Evolutionary conservation across 2,329 filamentous ascomycete species (phyloP), one percentile per base, ranked within the genome.

Genomic region (Colletotrichum eremochloae): DNA sequence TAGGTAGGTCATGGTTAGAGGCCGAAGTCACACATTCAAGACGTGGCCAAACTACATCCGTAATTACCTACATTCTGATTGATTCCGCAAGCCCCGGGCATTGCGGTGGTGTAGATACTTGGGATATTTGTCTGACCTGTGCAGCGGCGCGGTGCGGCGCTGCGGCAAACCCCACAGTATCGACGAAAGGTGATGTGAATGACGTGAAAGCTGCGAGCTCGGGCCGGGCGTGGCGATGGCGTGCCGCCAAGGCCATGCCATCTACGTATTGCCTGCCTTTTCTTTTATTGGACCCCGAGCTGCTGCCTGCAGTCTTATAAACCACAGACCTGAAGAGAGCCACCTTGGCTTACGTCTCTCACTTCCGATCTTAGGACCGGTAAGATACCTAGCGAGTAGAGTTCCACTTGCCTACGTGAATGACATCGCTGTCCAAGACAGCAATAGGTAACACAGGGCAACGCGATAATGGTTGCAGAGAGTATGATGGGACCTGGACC

Each of bases 81-180:
- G 33, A n/a, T 36, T n/a, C 44, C 12, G 33, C 33, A 56, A 57
- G 14, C 36, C 44, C 33, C 46, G 46, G 61, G 61, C 61, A 63
- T 63, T 52, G 61, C 33, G 46, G n/a, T 63, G 9, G 24, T 40
- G 6, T 12, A 24, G 46, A 24, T 48, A 48, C 20, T 24, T 24
- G 46, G 18, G 46, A 24, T 53, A 20, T 12, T n/a, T 44, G 15
- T 31, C 15, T 42, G 46, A 36, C 61, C 15, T 15, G 61, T 53
- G 46, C 61, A 14, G 33, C 61, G 15, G 18, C 15, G 57, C 11
- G 9, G 5, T 24, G 58, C 42, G 11, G 15, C n/a, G n/a, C 36
- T 40, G 36, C n/a, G 20, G 36, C 20, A 57, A 33, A 18, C 15
- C 3, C 29, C 5, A 5, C 29, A 20, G 29, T 31, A 11, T 20